Evolutionary conservation across 768 basidiomycete species (phyloP), one percentile per base, ranked within the genome.

Genomic region (Chalciporus pseudorubinellus): DNA sequence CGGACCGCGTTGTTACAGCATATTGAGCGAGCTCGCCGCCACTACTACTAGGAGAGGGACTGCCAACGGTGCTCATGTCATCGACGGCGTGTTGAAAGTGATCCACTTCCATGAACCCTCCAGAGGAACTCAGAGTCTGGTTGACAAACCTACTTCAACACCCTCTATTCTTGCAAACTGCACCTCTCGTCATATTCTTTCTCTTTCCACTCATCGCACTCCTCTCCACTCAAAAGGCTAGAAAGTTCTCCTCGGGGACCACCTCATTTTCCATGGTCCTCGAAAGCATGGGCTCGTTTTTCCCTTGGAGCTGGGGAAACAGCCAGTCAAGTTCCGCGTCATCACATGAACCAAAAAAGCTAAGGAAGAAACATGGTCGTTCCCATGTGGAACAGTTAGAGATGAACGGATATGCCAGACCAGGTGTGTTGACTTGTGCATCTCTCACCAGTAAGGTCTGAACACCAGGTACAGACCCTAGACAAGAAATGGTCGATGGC

Each of bases 291-390:
- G 75, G 77, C n/a, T 65, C 76, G 21, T 69, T 73, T 34, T 69
- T 87, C 22, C 80, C 82, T 14, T 89, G 85, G 87, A 77, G 78
- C 55, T 87, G 85, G 82, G 72, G 73, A n/a, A 59, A 62, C 20
- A 57, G 56, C 48, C 55, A 60, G 48, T 59, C 63, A 41, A 59
- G 48, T 52, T 54, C 48, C 39, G 40, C 49, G 31, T 60, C 61
- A 38, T 57, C 51, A 42, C 69, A 58, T 44, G 70, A 73, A 14
- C 72, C 71, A 59, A 75, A 74, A 60, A 81, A 74, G 60, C 64
- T 74, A 18, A 75, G 68, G 68, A 80, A 77, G 67, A 81, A 78
- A 61, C 68, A 73, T 10, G 59, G 71, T 22, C 77, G 82, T 24
- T 77, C 81, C 20, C 75, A 81, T 38, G 72, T 77, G 14, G 83